These are phyloP conservation scores for Amanita pseudoporphyria DNA, from an alignment of 768 basidiomycete genomes.

Conservation along the genomic window DNA sequence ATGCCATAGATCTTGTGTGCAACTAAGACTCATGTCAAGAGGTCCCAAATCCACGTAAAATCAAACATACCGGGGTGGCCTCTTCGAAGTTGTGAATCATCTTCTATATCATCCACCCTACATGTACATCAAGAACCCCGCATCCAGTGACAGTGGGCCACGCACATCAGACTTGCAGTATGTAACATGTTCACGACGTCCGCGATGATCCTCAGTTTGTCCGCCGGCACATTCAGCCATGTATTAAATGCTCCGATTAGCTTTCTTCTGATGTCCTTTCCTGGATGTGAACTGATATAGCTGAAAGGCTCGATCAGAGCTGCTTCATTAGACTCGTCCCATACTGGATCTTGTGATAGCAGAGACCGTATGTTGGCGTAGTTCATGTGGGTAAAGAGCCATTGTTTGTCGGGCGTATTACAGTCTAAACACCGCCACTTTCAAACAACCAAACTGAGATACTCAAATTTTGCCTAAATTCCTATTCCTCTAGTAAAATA, in stretches of 20 bases:
- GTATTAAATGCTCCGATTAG: constrained; percentile 89
- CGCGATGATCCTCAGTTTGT: constrained; percentile 64
- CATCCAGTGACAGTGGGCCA: neutral
- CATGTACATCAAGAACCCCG: neutral
- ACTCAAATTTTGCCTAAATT: neutral
- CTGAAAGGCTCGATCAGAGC: constrained; percentile 78
- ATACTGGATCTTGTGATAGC: neutral
- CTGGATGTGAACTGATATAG: constrained; percentile 76
- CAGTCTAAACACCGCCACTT: constrained; percentile 29
- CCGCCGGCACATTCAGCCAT: constrained; percentile 78
- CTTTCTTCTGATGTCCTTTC: constrained; percentile 84
- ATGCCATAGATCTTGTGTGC: constrained; percentile 95
- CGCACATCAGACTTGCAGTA: constrained; percentile 84
- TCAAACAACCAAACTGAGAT: no score
- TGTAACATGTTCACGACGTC: constrained; percentile 91
- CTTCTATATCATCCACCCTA: constrained; percentile 93
- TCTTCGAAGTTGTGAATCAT: constrained; percentile 77
- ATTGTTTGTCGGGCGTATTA: neutral
- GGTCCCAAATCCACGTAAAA: neutral
- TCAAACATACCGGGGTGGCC: constrained; percentile 61
- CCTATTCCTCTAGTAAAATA: constrained; percentile 13
- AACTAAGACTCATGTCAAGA: constrained; percentile 31
- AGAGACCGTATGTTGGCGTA: constrained; percentile 4
- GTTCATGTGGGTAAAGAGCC: constrained; percentile 1
- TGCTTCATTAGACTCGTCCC: constrained; percentile 15